Base-by-base conservation (phyloP, 2,329 filamentous ascomycete species). In the Stagonosporopsis chrysanthemi region DNA sequence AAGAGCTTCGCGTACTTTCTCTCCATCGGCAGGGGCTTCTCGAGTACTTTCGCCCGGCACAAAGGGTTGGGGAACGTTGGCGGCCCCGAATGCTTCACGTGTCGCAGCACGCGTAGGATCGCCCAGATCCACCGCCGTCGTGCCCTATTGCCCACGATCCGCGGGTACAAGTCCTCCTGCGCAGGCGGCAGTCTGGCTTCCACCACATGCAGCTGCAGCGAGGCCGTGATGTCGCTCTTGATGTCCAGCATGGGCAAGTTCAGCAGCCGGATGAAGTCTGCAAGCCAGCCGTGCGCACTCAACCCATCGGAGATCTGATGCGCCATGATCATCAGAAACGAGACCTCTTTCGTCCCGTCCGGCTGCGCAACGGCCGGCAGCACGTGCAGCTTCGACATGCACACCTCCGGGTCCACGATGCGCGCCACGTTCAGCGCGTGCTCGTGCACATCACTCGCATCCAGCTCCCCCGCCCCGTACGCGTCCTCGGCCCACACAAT, bases 101-200 rank as follows among this genome's bases (percentile, higher is more conserved):
- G 77, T 6, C 80, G 67, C 15, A 82, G 70, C 7, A 82, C 74
- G 19, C 79, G 69, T 8, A 78, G 73, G 7, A 82, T 72, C 6
- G 75, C 73, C 80, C 80, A 82, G 62, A 79, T 81, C 80, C 80
- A 82, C 44, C 79, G 70, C 63, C 77, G 72, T 19, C 77, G 65
- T 1, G 79, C 79, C 35, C 51, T 51, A 22, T 61, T 77, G 29
- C 78, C 78, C 1, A 65, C 41, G 0, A 80, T 70, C 0, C 58
- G 63, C 1, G 79, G 79, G 45, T 82, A 82, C 0, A 81, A 58
- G 19, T 80, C 78, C 68, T 82, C 80, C 66, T 82, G 80, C 1
- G 80, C 78, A 1, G 71, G 69, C 3, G 79, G 79, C 0, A 82
- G 66, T 17, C 67, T 67, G 6, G 39, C 42, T n/a, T 46, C 46